Evolutionary conservation across 768 basidiomycete genomes (phyloP), one percentile per base, ranked within the genome.

Genomic region (Xerocomus brunneocitrinus): DNA sequence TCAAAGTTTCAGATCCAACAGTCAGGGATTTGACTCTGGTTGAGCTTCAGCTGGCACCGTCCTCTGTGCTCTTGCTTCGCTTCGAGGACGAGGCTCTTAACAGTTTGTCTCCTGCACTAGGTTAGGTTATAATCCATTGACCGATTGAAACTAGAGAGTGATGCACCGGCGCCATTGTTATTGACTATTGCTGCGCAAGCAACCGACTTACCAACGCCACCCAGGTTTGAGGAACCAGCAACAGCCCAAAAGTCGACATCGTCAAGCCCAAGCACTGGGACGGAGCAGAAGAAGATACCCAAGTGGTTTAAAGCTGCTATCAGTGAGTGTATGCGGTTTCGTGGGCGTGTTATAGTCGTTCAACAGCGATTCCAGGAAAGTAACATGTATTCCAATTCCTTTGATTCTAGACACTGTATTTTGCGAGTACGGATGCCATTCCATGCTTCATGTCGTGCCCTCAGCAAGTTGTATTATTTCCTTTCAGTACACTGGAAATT

Each of bases 401-500:
- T 10, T 31, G 8, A 27, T 32, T 6, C 24, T 24, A 44, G 13
- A 24, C 30, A 32, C 34, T 54, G 48, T 42, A 62, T 53, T 39
- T 54, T 19, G 5, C 38, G 14, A 19, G 19, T 19, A 19, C 19
- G 19, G 19, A 49, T 51, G 50, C 45, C 48, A 45, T 32, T 28
- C 49, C 48, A 34, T 53, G 25, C 38, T 40, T 34, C 31, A 40
- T 52, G 34, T 50, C 48, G 49, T 58, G 49, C 52, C 12, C 36
- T 12, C 25, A 38, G 54, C 22, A 19, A 52, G 13, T 36, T 10
- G 7, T 36, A 51, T 38, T 57, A 46, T 45, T 30, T 3, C 50
- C 35, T 50, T 13, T 75, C 62, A 95, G 67, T 97, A 97, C 13
- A 90, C 67, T 28, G 94, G 94, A 66, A 98, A 95, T 22, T 63